Conservation (phyloP, 495 filamentous ascomycete genomes). For the Thozetella sp. region DNA sequence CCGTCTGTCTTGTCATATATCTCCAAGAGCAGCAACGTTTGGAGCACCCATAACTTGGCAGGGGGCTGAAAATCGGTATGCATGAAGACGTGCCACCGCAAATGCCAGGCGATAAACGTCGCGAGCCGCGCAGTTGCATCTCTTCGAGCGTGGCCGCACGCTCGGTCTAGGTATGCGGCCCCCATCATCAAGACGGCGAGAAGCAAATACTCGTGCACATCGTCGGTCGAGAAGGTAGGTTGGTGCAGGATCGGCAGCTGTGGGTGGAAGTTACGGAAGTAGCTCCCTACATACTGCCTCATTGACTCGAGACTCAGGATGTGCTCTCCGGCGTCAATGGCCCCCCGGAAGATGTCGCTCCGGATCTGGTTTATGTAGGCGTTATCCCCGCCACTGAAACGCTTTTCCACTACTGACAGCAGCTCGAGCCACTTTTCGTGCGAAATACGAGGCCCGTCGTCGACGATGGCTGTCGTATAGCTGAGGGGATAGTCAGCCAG, state of each 20-base stretch:
- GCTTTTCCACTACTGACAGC: slow-evolving; percentile 77
- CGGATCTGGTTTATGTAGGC: slow-evolving; percentile 74
- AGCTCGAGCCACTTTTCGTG: slow-evolving; percentile 85
- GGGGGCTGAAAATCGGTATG: slow-evolving; percentile 90
- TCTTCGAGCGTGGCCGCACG: slow-evolving; percentile 71
- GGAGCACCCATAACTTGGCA: slow-evolving; percentile 95
- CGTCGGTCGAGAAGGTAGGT: slow-evolving; percentile 88
- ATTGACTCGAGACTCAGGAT: slow-evolving; percentile 90
- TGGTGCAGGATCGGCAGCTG: slow-evolving; percentile 94
- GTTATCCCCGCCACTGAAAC: slow-evolving; percentile 80
- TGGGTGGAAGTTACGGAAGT: slow-evolving; percentile 92
- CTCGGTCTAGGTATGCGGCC: slow-evolving; percentile 82
- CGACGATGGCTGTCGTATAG: slow-evolving; percentile 80
- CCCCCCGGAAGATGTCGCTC: slow-evolving; percentile 75
- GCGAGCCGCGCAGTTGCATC: slow-evolving; percentile 75
- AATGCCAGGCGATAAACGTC: slow-evolving; percentile 86
- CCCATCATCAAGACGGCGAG: slow-evolving; percentile 92
- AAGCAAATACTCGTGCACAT: slow-evolving; percentile 79
- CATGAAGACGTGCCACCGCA: slow-evolving; percentile 91
- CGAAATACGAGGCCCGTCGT: slow-evolving; percentile 77
- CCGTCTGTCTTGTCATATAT: slow-evolving; percentile 97
- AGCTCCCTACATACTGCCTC: slow-evolving; percentile 90
- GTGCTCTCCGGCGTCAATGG: slow-evolving; percentile 69
- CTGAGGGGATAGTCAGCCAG: slow-evolving; percentile 62
- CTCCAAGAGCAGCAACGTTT: slow-evolving; percentile 86